These are phyloP conservation scores for Andrographis paniculata DNA, from an alignment of 305 asterid species.

Conservation along the genomic window DNA sequence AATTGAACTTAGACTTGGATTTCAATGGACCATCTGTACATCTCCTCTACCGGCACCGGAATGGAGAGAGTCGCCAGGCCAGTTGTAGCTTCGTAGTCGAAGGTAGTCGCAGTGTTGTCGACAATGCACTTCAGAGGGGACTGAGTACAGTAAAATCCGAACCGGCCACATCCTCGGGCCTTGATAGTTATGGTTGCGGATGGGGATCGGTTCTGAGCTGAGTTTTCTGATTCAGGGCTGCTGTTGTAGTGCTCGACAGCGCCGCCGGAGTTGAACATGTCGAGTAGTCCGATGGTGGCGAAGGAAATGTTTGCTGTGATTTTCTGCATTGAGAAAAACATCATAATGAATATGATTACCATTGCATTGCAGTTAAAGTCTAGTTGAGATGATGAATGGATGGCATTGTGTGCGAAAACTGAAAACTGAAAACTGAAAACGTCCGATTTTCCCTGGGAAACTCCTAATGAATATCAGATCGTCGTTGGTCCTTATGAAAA, in stretches of 20 bases:
- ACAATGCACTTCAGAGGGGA: conserved; percentile 50
- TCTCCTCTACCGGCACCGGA: conserved; percentile 60
- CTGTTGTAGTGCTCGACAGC: conserved; percentile 62
- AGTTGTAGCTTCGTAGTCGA: conserved; percentile 34
- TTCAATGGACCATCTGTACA: conserved; percentile 53
- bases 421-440: too few relatives aligned
- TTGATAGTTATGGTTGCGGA: conserved; percentile 39
- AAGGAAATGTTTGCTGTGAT: conserved; percentile 35
- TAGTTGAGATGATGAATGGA: too few relatives aligned
- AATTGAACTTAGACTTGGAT: conserved; percentile 42
- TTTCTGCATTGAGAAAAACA: conserved; percentile 31
- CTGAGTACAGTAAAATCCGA: conserved; percentile 71
- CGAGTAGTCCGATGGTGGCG: conserved; percentile 78
- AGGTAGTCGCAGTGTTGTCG: conserved; percentile 32
- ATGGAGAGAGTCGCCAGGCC: conserved; percentile 47
- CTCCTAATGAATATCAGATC: too few relatives aligned
- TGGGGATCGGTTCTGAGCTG: conserved; percentile 17
- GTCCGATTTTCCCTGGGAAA: too few relatives aligned
- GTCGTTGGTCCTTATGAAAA: too few relatives aligned
- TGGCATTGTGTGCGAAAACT: too few relatives aligned
- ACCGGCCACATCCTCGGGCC: conserved; percentile 74
- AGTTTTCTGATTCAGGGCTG: conserved; percentile 18
- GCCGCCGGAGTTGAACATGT: conserved; percentile 82
- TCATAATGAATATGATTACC: too few relatives aligned
- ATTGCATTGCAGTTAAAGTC: too few relatives aligned